Evolutionary conservation across 2,329 filamentous ascomycete genomes (phyloP).

Genomic region (Cercospora beticola): DNA sequence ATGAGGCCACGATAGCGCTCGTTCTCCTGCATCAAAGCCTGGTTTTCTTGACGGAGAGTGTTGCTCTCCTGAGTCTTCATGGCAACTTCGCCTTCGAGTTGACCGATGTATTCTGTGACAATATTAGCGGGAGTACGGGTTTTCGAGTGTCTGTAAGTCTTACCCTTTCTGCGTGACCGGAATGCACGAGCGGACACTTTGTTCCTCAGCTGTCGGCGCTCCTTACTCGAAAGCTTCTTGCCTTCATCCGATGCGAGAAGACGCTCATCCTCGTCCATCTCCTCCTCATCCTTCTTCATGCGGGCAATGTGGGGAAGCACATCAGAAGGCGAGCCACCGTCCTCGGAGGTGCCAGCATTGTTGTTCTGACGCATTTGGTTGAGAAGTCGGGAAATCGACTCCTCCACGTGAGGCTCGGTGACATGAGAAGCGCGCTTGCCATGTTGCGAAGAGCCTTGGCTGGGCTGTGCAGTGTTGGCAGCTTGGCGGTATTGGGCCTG

Average conservation of each 20-base stretch:
- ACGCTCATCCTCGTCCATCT: slow-evolving; percentile 97
- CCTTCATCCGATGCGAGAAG: slow-evolving; percentile 94
- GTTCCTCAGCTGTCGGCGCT: slow-evolving; percentile 94
- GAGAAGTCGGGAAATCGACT: slow-evolving; percentile 89
- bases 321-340: slow-evolving; percentile 47
- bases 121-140: slow-evolving; percentile 50
- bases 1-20: slow-evolving; percentile 63
- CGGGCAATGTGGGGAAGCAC: slow-evolving; percentile 67
- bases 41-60: slow-evolving; percentile 75
- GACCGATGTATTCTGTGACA: slow-evolving; percentile 82
- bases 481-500: slow-evolving; percentile 41
- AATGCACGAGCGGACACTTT: slow-evolving; percentile 98
- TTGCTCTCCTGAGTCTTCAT: slow-evolving; percentile 65
- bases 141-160: slow-evolving; percentile 29
- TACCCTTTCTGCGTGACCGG: slow-evolving; percentile 97
- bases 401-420: slow-evolving; percentile 60
- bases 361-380: slow-evolving; percentile 85
- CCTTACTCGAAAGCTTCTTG: slow-evolving; percentile 98
- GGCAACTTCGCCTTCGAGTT: slow-evolving; percentile 82
- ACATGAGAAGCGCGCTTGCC: slow-evolving; percentile 48
- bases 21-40: slow-evolving; percentile 62
- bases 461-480: slow-evolving; percentile 25
- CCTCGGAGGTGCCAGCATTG: slow-evolving; percentile 47
- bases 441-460: slow-evolving; percentile 35
- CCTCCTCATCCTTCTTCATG: slow-evolving; percentile 89